Evolutionary conservation across 2,329 filamentous ascomycete genomes (phyloP).

Genomic region (Colletotrichum caudatum): DNA sequence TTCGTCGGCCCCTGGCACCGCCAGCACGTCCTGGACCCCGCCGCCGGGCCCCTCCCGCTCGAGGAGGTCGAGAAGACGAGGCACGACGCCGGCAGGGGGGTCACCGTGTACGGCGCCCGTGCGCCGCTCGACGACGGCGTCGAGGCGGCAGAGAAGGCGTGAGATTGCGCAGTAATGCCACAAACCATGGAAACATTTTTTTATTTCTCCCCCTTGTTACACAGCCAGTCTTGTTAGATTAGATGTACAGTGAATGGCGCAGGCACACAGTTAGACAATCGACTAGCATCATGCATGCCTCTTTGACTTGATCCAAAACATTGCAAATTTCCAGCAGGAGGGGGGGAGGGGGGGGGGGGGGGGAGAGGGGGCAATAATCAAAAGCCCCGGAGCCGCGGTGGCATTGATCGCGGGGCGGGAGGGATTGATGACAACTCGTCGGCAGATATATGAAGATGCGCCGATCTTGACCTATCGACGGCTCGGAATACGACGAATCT

Average conservation of each 20-base stretch:
- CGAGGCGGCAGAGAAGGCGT: constrained; percentile 4
- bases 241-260: neutral
- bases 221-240: neutral
- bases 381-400: too few species aligned
- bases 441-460: neutral
- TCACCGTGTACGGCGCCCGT: constrained; percentile 33
- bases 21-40: constrained; percentile 67
- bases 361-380: too few species aligned
- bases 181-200: neutral
- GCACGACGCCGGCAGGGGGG: constrained; percentile 34
- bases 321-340: neutral
- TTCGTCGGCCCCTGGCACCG: constrained; percentile 94
- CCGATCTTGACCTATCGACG: neutral
- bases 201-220: neutral
- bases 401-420: neutral
- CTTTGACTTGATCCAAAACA: neutral
- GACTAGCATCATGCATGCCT: neutral
- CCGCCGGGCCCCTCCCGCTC: constrained; percentile 50
- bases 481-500: neutral
- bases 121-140: constrained; percentile 9
- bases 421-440: neutral
- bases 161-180: neutral
- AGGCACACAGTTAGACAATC: neutral
- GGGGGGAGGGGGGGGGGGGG: too few species aligned
- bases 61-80: constrained; percentile 53